Evolutionary conservation across 2,329 filamentous ascomycete genomes (phyloP).

Genomic region (Colletotrichum musae): DNA sequence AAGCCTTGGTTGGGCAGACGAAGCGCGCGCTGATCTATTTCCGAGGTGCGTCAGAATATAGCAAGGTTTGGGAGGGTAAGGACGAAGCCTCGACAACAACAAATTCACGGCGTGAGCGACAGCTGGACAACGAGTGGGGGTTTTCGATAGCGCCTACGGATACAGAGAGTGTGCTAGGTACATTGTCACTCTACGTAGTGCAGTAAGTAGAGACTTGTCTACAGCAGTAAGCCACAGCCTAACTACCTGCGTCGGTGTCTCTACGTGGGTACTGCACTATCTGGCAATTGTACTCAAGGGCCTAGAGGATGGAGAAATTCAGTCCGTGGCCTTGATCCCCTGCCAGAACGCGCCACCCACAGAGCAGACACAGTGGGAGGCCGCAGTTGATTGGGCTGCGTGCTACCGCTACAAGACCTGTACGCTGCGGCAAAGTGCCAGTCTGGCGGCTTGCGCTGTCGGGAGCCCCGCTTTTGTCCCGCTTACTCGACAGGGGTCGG

Average conservation of each 20-base stretch:
- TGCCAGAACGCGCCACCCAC: background rate
- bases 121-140: no score
- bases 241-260: no score
- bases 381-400: constrained; percentile 23
- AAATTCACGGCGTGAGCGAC: background rate
- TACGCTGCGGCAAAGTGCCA: background rate
- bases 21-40: constrained; percentile 41
- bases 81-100: background rate
- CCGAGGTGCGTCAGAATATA: constrained; percentile 23
- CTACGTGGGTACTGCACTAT: background rate
- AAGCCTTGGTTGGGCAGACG: constrained; percentile 25
- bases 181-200: background rate
- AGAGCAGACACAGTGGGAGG: constrained; percentile 3
- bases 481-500: constrained; percentile 35
- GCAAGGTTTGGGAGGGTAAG: background rate
- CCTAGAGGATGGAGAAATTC: constrained; percentile 22
- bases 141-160: background rate
- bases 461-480: constrained; percentile 27
- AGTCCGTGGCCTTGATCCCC: constrained; percentile 12
- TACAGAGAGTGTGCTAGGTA: background rate
- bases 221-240: no score
- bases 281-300: no score
- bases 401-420: background rate
- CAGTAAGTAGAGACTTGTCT: no score
- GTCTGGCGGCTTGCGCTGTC: constrained; percentile 25